phyloP scores from a whole-genome alignment of 345 rosid species.

The Linum usitatissimum region DNA sequence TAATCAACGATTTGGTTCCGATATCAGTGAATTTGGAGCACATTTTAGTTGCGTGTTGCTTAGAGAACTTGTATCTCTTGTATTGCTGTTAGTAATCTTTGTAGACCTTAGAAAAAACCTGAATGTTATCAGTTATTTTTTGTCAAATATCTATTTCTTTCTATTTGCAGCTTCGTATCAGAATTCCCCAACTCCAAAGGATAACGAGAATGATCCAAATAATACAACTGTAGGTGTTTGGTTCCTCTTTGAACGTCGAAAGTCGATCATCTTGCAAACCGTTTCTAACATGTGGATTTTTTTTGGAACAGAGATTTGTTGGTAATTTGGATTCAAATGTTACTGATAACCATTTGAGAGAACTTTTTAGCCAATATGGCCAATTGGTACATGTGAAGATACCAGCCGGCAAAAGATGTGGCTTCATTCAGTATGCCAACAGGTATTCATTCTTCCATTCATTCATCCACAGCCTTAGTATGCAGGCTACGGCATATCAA shows the following conservation, averaged over 20 bases:
- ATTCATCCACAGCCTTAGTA: not conserved
- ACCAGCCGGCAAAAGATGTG: constrained; percentile 72
- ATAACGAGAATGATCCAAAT: constrained; percentile 63
- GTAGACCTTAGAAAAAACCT: too few species aligned
- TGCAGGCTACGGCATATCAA: too few species aligned
- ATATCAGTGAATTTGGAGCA: too few species aligned
- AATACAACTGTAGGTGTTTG: constrained; percentile 75
- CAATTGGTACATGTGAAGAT: constrained; percentile 76
- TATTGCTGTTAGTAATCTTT: too few species aligned
- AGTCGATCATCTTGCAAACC: not conserved
- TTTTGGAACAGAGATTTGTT: constrained; percentile 57
- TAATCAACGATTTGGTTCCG: too few species aligned
- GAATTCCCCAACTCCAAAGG: constrained; percentile 33
- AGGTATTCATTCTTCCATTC: constrained; percentile 32
- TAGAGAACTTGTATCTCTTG: too few species aligned
- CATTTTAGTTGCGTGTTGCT: too few species aligned
- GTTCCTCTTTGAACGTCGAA: constrained; percentile 5
- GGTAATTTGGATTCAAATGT: constrained; percentile 73
- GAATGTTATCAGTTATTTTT: too few species aligned
- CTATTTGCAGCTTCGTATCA: constrained; percentile 69
- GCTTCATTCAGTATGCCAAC: constrained; percentile 80
- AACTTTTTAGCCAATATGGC: constrained; percentile 67
- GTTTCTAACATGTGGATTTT: constrained; percentile 9
- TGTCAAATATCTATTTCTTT: constrained; percentile 11
- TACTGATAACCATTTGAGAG: constrained; percentile 65